Conservation (phyloP, 2,329 filamentous ascomycete genomes). For the Xylariaceae sp. region DNA sequence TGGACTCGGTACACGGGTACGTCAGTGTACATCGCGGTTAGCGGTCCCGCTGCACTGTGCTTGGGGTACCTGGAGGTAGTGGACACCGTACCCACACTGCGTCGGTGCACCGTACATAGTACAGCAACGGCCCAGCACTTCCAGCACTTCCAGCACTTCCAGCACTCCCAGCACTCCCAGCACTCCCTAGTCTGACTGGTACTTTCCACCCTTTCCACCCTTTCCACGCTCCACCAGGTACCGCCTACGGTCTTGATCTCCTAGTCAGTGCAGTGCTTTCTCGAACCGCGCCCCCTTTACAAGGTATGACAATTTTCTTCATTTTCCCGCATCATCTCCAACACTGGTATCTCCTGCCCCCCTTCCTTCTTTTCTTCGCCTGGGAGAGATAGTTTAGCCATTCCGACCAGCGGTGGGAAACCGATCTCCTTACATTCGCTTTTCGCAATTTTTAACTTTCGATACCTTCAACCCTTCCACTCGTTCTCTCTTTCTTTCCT, state of each 20-base stretch:
- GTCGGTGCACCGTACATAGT: background rate
- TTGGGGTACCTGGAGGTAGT: no score
- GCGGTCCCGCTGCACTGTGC: no score
- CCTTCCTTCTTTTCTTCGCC: conserved; percentile 22
- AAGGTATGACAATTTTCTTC: conserved; percentile 27
- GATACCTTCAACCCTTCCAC: conserved; percentile 15
- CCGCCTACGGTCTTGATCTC: background rate
- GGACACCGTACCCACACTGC: background rate
- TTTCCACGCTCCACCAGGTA: no score
- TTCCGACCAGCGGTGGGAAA: conserved; percentile 23
- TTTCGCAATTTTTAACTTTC: conserved; percentile 21
- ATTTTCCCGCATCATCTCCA: conserved; percentile 26
- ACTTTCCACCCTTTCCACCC: no score
- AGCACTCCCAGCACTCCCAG: no score
- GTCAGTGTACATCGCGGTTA: background rate
- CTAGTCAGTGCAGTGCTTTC: conserved; percentile 13
- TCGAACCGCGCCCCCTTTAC: conserved; percentile 24
- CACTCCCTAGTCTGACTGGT: no score
- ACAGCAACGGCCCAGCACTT: background rate
- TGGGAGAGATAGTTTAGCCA: background rate
- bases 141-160: no score
- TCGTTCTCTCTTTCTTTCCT: conserved; percentile 9
- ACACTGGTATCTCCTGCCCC: conserved; percentile 14
- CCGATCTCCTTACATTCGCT: conserved; percentile 28
- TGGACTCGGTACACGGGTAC: background rate